Evolutionary conservation across 2,329 filamentous ascomycete species (phyloP).

Genomic region (Arthroderma uncinatum): DNA sequence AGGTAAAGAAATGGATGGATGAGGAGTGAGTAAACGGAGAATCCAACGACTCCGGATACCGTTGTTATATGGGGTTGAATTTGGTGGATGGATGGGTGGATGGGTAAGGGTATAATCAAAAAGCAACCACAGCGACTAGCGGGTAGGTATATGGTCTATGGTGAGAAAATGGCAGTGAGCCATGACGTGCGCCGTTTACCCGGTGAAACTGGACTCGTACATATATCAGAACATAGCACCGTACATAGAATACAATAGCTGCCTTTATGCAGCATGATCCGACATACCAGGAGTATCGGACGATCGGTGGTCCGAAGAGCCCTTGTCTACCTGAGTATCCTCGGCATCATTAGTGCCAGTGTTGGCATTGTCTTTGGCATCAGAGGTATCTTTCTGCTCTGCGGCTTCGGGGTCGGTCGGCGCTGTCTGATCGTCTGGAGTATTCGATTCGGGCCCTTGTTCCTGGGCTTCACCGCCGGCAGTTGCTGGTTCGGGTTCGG

Average conservation of each 20-base stretch:
- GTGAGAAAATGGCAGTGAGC: slow-evolving; percentile 14
- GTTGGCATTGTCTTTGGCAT: not conserved
- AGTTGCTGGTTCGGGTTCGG: slow-evolving; percentile 21
- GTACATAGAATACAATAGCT: not conserved
- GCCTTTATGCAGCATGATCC: slow-evolving; percentile 6
- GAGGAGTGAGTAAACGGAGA: not conserved
- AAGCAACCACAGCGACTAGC: not conserved
- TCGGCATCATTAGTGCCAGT: not conserved
- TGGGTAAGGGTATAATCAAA: not conserved
- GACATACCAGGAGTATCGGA: slow-evolving; percentile 15
- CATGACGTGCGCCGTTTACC: slow-evolving; percentile 16
- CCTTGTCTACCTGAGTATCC: not conserved
- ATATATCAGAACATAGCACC: slow-evolving; percentile 1
- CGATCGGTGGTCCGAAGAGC: not conserved
- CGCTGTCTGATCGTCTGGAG: not conserved
- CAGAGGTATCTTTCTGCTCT: slow-evolving; percentile 1
- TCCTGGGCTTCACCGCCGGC: not conserved
- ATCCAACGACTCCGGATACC: not conserved
- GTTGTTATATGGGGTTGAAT: not conserved
- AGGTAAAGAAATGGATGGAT: not conserved
- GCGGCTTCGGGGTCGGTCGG: not conserved
- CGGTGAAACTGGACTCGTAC: slow-evolving; percentile 11
- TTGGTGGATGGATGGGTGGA: not conserved
- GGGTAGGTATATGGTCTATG: not conserved
- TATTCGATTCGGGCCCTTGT: not conserved